Percentiles rank a stretch among this genome's conserved stretches.
Conservation (phyloP, 2,329 filamentous ascomycete species). For the Passalora sequoiae region DNA sequence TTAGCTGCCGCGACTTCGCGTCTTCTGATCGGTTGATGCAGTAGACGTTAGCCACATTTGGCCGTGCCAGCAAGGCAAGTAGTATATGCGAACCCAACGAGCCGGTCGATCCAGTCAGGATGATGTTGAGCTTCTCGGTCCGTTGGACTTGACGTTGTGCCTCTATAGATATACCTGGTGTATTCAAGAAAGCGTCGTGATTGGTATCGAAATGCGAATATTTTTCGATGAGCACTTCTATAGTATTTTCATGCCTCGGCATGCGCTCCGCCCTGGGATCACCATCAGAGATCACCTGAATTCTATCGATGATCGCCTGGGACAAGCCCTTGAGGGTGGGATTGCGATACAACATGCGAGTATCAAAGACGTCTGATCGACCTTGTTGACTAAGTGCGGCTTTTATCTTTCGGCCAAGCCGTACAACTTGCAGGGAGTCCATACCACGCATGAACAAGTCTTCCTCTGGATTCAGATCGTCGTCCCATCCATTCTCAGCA, state of each 20-base stretch:
- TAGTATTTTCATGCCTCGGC: background rate
- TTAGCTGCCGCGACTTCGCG: constrained; percentile 6
- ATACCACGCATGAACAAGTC: constrained; percentile 33
- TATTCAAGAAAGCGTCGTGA: background rate
- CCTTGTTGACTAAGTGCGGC: background rate
- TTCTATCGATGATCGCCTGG: constrained; percentile 1
- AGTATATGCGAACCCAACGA: constrained; percentile 33
- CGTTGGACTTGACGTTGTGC: too few species aligned
- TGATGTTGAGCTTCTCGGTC: constrained; percentile 17
- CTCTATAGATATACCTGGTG: too few species aligned
- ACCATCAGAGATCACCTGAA: background rate
- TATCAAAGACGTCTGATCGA: background rate
- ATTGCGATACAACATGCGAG: constrained; percentile 8
- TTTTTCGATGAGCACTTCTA: background rate
- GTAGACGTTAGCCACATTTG: constrained; percentile 12
- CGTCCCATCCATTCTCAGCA: background rate
- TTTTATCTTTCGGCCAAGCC: constrained; percentile 20
- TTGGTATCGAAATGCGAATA: background rate
- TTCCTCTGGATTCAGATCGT: background rate
- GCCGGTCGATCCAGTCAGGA: constrained; percentile 35
- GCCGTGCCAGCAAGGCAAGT: background rate
- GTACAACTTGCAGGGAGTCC: constrained; percentile 32
- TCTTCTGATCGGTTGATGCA: constrained; percentile 24
- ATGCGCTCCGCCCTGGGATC: too few species aligned
- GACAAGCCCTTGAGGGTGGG: constrained; percentile 3